These are phyloP conservation scores for Amaranthus cruentus DNA, from an alignment of 148 eudicot genomes.

Conservation along the genomic window DNA sequence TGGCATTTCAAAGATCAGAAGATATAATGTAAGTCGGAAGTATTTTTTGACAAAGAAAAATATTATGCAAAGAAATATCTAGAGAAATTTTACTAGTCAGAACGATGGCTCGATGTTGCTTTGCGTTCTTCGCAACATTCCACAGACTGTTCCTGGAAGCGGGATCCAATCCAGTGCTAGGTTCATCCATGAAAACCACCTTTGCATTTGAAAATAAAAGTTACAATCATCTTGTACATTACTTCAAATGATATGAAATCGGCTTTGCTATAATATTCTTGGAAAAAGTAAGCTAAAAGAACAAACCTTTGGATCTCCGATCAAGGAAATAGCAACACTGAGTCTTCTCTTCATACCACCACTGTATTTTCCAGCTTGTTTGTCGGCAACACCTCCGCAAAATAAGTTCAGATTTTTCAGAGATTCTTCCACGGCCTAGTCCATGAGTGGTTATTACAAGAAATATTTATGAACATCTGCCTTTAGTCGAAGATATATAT, in stretches of 20 bases:
- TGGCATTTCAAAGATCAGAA: neutral
- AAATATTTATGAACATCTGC: neutral
- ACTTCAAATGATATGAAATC: neutral
- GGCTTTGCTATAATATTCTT: neutral
- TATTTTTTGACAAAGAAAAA: neutral
- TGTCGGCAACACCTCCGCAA: slow-evolving; percentile 64
- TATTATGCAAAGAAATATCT: slow-evolving; percentile 35
- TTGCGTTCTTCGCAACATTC: slow-evolving; percentile 65
- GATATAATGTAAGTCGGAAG: neutral
- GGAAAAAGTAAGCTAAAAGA: neutral
- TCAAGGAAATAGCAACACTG: slow-evolving; percentile 75
- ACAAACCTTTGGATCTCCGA: slow-evolving; percentile 68
- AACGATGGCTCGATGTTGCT: slow-evolving; percentile 64
- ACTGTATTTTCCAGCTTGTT: slow-evolving; percentile 61
- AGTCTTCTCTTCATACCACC: slow-evolving; percentile 93
- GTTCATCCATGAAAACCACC: slow-evolving; percentile 87
- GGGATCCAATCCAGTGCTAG: slow-evolving; percentile 82
- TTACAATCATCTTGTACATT: neutral
- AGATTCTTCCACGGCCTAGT: slow-evolving; percentile 72
- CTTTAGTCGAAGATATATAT: neutral
- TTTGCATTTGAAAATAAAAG: slow-evolving; percentile 3
- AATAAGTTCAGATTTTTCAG: slow-evolving; percentile 56
- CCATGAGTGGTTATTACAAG: neutral
- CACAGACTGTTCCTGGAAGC: slow-evolving; percentile 74
- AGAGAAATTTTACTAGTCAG: slow-evolving; percentile 80